A percentile compares a stretch with the other conserved stretches of the same genome.
Evolutionary conservation across 257 asterid genomes (phyloP).

Genomic region (Solanum rostratum): DNA sequence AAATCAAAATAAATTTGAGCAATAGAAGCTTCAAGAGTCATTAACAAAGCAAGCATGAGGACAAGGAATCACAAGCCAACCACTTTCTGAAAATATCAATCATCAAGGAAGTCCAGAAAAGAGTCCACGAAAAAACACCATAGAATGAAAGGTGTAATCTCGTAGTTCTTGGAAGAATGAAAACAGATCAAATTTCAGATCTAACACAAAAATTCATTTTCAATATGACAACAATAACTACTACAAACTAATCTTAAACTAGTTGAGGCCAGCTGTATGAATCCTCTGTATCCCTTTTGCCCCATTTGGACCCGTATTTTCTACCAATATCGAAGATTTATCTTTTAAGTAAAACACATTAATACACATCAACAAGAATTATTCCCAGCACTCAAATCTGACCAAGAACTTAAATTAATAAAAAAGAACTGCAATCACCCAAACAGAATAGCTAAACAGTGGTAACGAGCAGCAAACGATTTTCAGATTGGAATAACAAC

Average conservation of each 20-base stretch:
- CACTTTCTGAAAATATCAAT: not conserved
- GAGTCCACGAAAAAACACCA: not conserved
- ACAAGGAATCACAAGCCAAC: not conserved
- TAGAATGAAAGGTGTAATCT: too few species aligned
- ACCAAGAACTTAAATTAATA: not conserved
- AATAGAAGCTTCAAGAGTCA: not conserved
- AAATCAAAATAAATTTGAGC: not conserved
- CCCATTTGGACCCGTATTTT: not conserved
- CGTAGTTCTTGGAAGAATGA: not conserved
- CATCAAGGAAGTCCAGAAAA: not conserved
- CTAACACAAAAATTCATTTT: not conserved
- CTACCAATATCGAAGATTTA: not conserved
- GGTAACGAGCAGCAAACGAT: not conserved
- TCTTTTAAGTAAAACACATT: not conserved
- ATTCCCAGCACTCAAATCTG: not conserved
- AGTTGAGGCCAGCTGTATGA: not conserved
- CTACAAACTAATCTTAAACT: not conserved
- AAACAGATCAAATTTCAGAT: not conserved
- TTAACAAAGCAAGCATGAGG: not conserved
- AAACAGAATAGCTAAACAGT: not conserved
- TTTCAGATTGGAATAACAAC: not conserved
- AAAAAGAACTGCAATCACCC: not conserved
- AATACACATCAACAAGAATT: not conserved
- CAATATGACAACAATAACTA: not conserved
- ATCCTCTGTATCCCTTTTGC: not conserved